phyloP scores from a whole-genome alignment of 2,329 filamentous ascomycete genomes.

The Aspergillus chevalieri region DNA sequence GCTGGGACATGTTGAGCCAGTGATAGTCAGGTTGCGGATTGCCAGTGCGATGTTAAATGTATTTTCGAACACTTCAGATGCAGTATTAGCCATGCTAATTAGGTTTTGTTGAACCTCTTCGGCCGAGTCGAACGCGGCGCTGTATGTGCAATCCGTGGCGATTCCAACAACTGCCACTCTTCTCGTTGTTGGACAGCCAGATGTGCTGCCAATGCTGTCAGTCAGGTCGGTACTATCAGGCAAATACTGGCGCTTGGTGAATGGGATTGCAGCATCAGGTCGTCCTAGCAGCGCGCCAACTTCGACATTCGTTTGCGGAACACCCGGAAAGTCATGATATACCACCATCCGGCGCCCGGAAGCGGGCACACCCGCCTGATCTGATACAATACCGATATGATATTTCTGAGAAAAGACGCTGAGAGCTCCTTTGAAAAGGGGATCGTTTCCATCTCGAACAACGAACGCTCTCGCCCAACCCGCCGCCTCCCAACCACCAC shows the following conservation, averaged over 20 bases:
- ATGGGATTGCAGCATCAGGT: slow-evolving; percentile 42
- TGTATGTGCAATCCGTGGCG: slow-evolving; percentile 89
- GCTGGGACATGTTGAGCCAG: slow-evolving; percentile 66
- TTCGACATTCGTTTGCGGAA: slow-evolving; percentile 44
- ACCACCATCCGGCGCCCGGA: slow-evolving; percentile 45
- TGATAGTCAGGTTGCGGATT: slow-evolving; percentile 77
- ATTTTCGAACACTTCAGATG: slow-evolving; percentile 79
- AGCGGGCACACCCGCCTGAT: slow-evolving; percentile 58
- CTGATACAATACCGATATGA: slow-evolving; percentile 67
- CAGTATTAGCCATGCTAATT: slow-evolving; percentile 75
- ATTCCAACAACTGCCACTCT: slow-evolving; percentile 88
- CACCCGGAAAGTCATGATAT: too few species aligned
- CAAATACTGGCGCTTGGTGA: slow-evolving; percentile 59
- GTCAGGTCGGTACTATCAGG: slow-evolving; percentile 67
- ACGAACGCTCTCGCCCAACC: slow-evolving; percentile 85
- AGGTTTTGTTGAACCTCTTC: slow-evolving; percentile 66
- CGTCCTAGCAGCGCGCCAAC: slow-evolving; percentile 51
- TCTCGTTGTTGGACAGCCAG: slow-evolving; percentile 82
- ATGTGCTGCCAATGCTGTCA: slow-evolving; percentile 69
- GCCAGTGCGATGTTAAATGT: slow-evolving; percentile 94
- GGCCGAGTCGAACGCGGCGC: slow-evolving; percentile 60
- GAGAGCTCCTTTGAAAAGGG: slow-evolving; percentile 87
- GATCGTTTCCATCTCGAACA: slow-evolving; percentile 65
- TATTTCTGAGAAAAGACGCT: slow-evolving; percentile 74
- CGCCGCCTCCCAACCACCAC: slow-evolving; percentile 66